Evolutionary conservation across 805 yeast genomes (phyloP).

Genomic region (Sugiyamaella marilandica): DNA sequence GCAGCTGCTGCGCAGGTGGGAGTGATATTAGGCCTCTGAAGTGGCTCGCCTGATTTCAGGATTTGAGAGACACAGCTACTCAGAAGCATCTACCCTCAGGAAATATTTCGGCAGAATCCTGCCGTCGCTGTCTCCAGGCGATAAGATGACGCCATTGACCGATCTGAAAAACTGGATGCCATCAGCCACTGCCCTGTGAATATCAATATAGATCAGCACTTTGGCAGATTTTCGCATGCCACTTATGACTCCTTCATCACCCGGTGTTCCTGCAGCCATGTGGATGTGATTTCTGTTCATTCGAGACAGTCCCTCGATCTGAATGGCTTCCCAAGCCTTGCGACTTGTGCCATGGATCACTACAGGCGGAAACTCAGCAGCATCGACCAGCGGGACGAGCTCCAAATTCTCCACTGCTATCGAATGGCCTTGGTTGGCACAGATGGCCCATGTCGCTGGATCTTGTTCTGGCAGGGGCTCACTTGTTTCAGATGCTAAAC

Average conservation of each 20-base stretch:
- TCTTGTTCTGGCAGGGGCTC: conserved; percentile 13
- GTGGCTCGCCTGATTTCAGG: too few relatives aligned
- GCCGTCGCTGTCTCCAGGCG: conserved; percentile 58
- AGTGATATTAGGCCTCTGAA: too few relatives aligned
- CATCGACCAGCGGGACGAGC: conserved; percentile 35
- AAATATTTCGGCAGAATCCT: conserved; percentile 44
- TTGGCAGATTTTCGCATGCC: conserved; percentile 64
- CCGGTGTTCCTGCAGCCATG: conserved; percentile 59
- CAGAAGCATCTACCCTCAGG: conserved; percentile 30
- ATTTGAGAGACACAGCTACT: too few relatives aligned
- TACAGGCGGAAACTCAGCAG: conserved; percentile 44
- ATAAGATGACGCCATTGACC: conserved; percentile 68
- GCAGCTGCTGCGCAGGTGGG: too few relatives aligned
- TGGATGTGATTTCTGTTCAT: conserved; percentile 87
- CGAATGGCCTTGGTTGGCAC: conserved; percentile 95
- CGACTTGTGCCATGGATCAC: conserved; percentile 79
- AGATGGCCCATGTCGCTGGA: conserved; percentile 37
- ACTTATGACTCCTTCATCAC: conserved; percentile 48
- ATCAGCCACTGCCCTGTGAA: conserved; percentile 42
- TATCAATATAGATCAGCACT: conserved; percentile 60
- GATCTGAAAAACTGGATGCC: conserved; percentile 55
- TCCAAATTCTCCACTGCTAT: conserved; percentile 43
- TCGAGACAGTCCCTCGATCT: conserved; percentile 51
- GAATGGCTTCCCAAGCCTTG: conserved; percentile 39
- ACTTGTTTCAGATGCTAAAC: background rate